These are phyloP conservation scores for Nigrospora oryzae DNA, from an alignment of 2,329 filamentous ascomycete species.

Conservation along the genomic window DNA sequence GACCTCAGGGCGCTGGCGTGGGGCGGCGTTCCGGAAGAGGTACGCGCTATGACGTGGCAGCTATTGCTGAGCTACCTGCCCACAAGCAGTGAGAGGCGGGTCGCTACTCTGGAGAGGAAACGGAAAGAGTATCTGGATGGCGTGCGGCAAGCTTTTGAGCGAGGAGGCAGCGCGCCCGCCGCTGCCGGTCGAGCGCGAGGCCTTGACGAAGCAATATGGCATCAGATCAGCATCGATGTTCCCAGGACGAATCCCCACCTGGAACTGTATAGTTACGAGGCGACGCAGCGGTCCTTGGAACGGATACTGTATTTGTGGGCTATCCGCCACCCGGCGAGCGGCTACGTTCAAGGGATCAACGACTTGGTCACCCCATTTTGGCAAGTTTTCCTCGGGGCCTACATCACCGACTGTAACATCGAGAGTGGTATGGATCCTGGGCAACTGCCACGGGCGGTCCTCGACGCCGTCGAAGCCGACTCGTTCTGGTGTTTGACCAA, in stretches of 20 bases:
- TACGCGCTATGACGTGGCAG: slow-evolving; percentile 99
- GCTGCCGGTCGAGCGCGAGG: slow-evolving; percentile 48
- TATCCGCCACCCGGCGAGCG: slow-evolving; percentile 91
- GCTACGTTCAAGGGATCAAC: slow-evolving; percentile 98
- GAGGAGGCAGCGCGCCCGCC: slow-evolving; percentile 42
- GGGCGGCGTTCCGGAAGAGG: slow-evolving; percentile 90
- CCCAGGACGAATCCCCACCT: slow-evolving; percentile 94
- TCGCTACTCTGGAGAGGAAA: slow-evolving; percentile 85
- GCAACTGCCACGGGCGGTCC: slow-evolving; percentile 78
- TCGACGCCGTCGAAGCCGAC: slow-evolving; percentile 96
- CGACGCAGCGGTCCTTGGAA: slow-evolving; percentile 88
- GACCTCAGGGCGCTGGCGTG: slow-evolving; percentile 83
- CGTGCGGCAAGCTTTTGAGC: slow-evolving; percentile 64
- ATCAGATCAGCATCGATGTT: slow-evolving; percentile 98
- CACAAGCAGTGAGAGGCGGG: slow-evolving; percentile 88
- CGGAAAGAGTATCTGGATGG: slow-evolving; percentile 95
- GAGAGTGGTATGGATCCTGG: slow-evolving; percentile 95
- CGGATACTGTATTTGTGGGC: slow-evolving; percentile 97
- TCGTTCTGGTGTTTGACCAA: slow-evolving; percentile 98
- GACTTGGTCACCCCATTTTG: slow-evolving; percentile 96
- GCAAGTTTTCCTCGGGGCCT: slow-evolving; percentile 92
- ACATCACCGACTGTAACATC: slow-evolving; percentile 89
- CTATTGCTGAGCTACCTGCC: slow-evolving; percentile 90
- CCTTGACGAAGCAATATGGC: slow-evolving; percentile 95
- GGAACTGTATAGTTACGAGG: slow-evolving; percentile 89